phyloP scores from a whole-genome alignment of 2,329 filamentous ascomycete species.

The Pleomassaria siparia region DNA sequence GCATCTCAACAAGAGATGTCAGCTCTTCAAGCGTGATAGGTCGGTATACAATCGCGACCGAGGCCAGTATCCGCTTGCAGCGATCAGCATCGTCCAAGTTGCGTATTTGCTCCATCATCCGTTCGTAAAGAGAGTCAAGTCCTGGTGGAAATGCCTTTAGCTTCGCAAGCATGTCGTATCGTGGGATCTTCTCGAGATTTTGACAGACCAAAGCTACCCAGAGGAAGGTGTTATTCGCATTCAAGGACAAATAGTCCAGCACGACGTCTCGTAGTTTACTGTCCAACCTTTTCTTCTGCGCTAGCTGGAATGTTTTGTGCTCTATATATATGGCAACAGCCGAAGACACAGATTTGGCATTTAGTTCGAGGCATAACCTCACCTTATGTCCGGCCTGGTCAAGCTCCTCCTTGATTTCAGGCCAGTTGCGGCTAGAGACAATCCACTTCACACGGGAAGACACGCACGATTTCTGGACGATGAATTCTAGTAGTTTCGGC shows the following conservation, averaged over 20 bases:
- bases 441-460: slow-evolving; percentile 3
- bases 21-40: slow-evolving; percentile 1
- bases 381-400: not conserved
- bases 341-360: not conserved
- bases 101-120: slow-evolving; percentile 1
- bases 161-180: not conserved
- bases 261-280: not conserved
- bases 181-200: not conserved
- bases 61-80: not conserved
- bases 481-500: not conserved
- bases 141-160: slow-evolving; percentile 1
- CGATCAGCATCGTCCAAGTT: not conserved
- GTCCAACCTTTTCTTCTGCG: not conserved
- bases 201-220: slow-evolving; percentile 4
- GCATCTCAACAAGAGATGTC: not conserved
- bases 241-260: not conserved
- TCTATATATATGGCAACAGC: not conserved
- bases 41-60: not conserved
- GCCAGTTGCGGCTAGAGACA: slow-evolving; percentile 6
- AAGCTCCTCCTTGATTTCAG: not conserved
- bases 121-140: slow-evolving; percentile 1
- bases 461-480: not conserved
- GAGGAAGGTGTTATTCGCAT: slow-evolving; percentile 2
- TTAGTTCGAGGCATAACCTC: slow-evolving; percentile 2
- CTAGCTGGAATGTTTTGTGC: not conserved